Evolutionary conservation across 345 rosid genomes (phyloP).

Genomic region (Trapa incisa): DNA sequence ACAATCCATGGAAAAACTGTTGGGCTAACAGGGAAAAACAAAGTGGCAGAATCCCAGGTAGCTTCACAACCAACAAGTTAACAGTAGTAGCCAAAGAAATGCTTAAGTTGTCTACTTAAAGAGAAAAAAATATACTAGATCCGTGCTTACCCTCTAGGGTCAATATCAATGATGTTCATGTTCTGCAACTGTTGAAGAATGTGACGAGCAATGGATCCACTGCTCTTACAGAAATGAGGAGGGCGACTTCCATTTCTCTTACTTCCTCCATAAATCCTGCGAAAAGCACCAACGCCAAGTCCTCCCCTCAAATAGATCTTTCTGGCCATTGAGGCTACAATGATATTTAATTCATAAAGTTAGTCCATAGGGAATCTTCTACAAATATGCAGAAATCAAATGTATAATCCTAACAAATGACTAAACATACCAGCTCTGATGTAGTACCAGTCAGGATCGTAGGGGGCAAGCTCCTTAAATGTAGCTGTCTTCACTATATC

Average conservation of each 20-base stretch:
- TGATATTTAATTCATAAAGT: neutral
- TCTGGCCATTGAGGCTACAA: constrained; percentile 83
- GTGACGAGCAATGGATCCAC: constrained; percentile 79
- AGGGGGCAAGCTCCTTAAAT: constrained; percentile 83
- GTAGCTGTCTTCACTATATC: constrained; percentile 78
- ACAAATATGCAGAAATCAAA: neutral
- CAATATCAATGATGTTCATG: constrained; percentile 55
- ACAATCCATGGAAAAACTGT: neutral
- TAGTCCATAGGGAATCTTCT: neutral
- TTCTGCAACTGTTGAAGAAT: constrained; percentile 68
- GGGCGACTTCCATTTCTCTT: constrained; percentile 81
- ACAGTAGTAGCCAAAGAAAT: neutral
- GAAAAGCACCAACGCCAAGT: constrained; percentile 82
- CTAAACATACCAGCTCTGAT: constrained; percentile 48
- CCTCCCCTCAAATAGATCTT: constrained; percentile 81
- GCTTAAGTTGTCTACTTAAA: neutral
- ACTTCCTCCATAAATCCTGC: constrained; percentile 78
- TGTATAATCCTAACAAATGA: neutral
- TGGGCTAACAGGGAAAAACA: neutral
- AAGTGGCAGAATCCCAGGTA: neutral
- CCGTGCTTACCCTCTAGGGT: constrained; percentile 43
- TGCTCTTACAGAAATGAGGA: constrained; percentile 79
- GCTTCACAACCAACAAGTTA: neutral
- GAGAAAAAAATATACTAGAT: neutral
- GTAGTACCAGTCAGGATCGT: constrained; percentile 87